These are phyloP conservation scores for Phytophthora constricta DNA, from an alignment of 352 stramenopile species.

Conservation along the genomic window DNA sequence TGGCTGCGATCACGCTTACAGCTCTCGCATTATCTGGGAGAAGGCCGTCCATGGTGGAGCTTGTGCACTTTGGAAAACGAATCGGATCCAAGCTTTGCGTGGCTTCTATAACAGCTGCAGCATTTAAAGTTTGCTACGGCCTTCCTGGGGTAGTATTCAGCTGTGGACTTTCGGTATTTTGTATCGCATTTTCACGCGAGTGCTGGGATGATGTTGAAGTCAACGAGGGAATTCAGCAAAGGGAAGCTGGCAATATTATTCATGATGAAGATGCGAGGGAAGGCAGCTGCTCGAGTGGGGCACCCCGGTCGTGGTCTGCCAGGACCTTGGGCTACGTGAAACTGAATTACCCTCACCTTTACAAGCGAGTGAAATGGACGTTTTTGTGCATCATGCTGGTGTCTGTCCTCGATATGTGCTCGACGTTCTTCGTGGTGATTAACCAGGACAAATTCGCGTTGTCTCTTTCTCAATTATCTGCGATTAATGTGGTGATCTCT, in stretches of 20 bases:
- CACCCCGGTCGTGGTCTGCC: conserved; percentile 24
- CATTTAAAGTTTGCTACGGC: conserved; percentile 51
- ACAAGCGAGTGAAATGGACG: conserved; percentile 81
- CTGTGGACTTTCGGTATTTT: conserved; percentile 68
- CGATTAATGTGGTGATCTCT: conserved; percentile 72
- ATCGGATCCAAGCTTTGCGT: conserved; percentile 52
- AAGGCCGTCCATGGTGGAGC: conserved; percentile 44
- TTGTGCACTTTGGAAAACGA: conserved; percentile 35
- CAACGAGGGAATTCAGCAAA: conserved; percentile 30
- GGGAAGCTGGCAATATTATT: conserved; percentile 21
- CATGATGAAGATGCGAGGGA: background rate
- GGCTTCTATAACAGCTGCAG: conserved; percentile 50
- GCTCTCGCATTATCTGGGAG: conserved; percentile 55
- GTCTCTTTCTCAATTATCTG: conserved; percentile 79
- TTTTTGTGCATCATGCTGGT: conserved; percentile 78
- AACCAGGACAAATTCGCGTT: conserved; percentile 49
- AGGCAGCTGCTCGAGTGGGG: background rate
- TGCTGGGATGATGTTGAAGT: conserved; percentile 79
- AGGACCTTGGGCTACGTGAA: conserved; percentile 35
- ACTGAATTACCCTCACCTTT: conserved; percentile 56
- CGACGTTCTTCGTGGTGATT: conserved; percentile 58
- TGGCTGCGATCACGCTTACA: conserved; percentile 56
- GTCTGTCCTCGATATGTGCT: conserved; percentile 73
- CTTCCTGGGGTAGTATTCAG: conserved; percentile 60
- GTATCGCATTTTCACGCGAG: conserved; percentile 65